Evolutionary conservation across 257 asterid species (phyloP).

Genomic region (Orobanche coerulescens): DNA sequence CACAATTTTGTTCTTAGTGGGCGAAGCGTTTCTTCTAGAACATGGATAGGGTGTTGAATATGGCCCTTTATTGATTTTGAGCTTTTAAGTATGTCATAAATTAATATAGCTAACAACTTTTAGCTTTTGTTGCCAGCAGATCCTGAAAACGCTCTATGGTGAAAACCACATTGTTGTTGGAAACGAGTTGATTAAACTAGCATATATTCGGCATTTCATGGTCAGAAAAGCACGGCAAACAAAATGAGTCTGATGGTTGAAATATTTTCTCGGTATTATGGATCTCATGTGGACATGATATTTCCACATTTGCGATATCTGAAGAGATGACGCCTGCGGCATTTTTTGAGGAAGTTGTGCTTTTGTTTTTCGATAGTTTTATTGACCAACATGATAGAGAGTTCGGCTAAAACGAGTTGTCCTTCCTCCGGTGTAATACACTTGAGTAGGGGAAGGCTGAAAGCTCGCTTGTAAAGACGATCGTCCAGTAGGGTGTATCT

Average conservation of each 20-base stretch:
- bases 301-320: slow-evolving; percentile 41
- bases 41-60: too few relatives aligned
- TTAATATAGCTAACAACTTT: neutral
- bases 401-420: too few relatives aligned
- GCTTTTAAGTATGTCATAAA: neutral
- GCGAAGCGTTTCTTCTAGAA: too few relatives aligned
- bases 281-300: slow-evolving; percentile 46
- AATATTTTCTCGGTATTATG: slow-evolving; percentile 56
- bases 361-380: neutral
- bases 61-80: neutral
- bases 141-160: slow-evolving; percentile 61
- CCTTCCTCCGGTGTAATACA: too few relatives aligned
- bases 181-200: slow-evolving; percentile 70
- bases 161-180: slow-evolving; percentile 67
- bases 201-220: slow-evolving; percentile 48
- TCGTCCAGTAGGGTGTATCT: too few relatives aligned
- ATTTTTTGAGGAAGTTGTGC: neutral
- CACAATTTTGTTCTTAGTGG: too few relatives aligned
- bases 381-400: neutral
- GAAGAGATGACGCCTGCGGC: slow-evolving; percentile 19
- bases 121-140: slow-evolving; percentile 35
- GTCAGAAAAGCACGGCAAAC: slow-evolving; percentile 28
- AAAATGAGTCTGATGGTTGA: slow-evolving; percentile 27
- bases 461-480: too few relatives aligned
- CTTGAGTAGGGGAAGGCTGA: too few relatives aligned